Conservation (phyloP, 352 stramenopile genomes). For the Phytophthora lateralis region DNA sequence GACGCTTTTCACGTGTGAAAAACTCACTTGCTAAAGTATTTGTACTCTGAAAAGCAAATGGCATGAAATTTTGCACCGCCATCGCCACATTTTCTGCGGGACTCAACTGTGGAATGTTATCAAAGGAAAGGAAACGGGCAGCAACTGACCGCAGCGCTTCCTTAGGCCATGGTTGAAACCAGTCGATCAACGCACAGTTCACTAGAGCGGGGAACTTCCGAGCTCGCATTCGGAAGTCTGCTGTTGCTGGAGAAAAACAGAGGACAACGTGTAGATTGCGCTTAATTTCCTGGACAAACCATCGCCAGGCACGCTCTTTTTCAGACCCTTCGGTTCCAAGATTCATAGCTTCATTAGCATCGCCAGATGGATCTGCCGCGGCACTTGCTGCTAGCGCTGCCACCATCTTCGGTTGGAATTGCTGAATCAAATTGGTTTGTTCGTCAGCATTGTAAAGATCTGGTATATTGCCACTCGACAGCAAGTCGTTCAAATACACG, state of each 20-base stretch:
- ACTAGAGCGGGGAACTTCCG: conserved; percentile 94
- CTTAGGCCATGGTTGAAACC: conserved; percentile 93
- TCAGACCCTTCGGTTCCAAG: conserved; percentile 54
- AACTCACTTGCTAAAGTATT: conserved; percentile 89
- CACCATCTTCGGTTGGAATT: conserved; percentile 87
- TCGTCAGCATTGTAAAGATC: conserved; percentile 94
- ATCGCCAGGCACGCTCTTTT: conserved; percentile 93
- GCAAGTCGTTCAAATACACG: conserved; percentile 94
- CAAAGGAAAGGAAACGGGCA: conserved; percentile 71
- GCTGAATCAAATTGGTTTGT: conserved; percentile 89
- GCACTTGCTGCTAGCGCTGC: conserved; percentile 45
- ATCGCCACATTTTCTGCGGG: conserved; percentile 38
- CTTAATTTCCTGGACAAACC: conserved; percentile 91
- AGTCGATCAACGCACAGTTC: conserved; percentile 94
- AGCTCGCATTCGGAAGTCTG: conserved; percentile 87
- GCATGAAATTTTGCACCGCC: conserved; percentile 92
- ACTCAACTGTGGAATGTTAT: conserved; percentile 27
- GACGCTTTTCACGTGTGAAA: conserved; percentile 71
- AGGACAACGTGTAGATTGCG: conserved; percentile 95
- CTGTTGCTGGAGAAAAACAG: conserved; percentile 93
- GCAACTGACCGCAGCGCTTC: conserved; percentile 93
- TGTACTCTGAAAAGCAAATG: conserved; percentile 93
- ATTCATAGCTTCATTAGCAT: conserved; percentile 9
- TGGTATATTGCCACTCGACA: conserved; percentile 92
- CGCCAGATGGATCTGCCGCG: conserved; percentile 5